Base-by-base conservation (phyloP, 78 protist genomes). In the Creolimax fragrantissima region DNA sequence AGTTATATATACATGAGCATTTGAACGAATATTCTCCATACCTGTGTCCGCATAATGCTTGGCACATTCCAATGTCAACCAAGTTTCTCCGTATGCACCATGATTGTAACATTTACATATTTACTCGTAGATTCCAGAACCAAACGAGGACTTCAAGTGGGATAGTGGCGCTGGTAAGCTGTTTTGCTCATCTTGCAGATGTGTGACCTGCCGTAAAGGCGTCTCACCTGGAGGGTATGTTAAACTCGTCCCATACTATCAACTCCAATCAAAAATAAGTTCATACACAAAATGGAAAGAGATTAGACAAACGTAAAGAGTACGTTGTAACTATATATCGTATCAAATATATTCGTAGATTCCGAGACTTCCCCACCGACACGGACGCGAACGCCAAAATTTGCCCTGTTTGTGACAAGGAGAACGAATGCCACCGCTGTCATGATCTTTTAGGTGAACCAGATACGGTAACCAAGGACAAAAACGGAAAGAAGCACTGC, bases 101-200 rank as follows among this genome's bases (percentile, higher is more conserved):
- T n/a, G n/a, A n/a, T n/a, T n/a, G n/a, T n/a, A n/a, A n/a, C n/a
- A n/a, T n/a, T n/a, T n/a, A n/a, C n/a, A n/a, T n/a, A n/a, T n/a
- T n/a, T n/a, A n/a, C n/a, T n/a, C n/a, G n/a, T n/a, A n/a, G n/a
- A n/a, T n/a, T n/a, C 92, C 92, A 37, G 92, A 32, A n/a, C 74
- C 44, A 7, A 90, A 90, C 81, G 81, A 32, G 41, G 83, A 90
- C 74, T 90, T 42, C 83, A 90, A 90, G 83, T 90, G 92, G 92
- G 92, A 90, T 2, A 24, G 42, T 84, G 44, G 58, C 81, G 35
- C 32, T 2, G 84, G 58, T 7, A 44, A 88, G n/a, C 47, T 88
- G 24, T 88, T 47, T 7, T 88, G 90, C 67, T 42, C 17, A 11
- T 45, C 44, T 43, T 88, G 90, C 47, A 4, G 90, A 6, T 88